Percentiles rank a stretch among this genome's conserved stretches.
Evolutionary conservation across 2,329 filamentous ascomycete species (phyloP).

Genomic region (Talaromyces pinophilus): DNA sequence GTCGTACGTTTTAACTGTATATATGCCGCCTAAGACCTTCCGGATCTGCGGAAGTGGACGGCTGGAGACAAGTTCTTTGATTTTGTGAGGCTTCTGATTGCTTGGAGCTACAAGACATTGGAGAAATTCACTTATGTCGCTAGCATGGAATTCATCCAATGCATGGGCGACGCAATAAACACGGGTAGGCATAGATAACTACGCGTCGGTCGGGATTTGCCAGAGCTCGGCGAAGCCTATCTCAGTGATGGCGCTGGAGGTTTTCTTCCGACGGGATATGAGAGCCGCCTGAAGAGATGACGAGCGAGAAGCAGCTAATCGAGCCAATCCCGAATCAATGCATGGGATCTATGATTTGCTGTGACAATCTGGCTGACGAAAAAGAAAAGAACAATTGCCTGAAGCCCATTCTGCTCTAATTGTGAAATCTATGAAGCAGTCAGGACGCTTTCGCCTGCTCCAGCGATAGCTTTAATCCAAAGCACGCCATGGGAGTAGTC

Average conservation of each 20-base stretch:
- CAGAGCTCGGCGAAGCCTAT: slow-evolving; percentile 22
- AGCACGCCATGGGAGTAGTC: slow-evolving; percentile 16
- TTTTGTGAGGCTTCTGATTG: background rate
- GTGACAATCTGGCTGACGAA: slow-evolving; percentile 28
- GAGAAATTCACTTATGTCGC: background rate
- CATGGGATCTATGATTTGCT: slow-evolving; percentile 21
- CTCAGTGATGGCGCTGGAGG: background rate
- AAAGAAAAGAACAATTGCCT: slow-evolving; percentile 19
- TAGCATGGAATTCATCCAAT: slow-evolving; percentile 14
- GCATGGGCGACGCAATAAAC: slow-evolving; percentile 11
- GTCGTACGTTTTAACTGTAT: slow-evolving; percentile 26
- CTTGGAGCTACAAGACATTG: background rate
- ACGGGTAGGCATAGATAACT: background rate
- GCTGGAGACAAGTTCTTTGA: slow-evolving; percentile 4
- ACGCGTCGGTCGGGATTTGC: background rate
- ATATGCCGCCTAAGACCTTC: background rate
- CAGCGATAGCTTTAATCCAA: slow-evolving; percentile 27
- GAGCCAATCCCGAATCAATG: slow-evolving; percentile 24
- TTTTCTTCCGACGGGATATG: background rate
- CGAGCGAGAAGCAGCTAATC: slow-evolving; percentile 8
- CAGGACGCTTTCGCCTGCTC: slow-evolving; percentile 26
- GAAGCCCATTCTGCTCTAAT: background rate
- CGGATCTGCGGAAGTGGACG: slow-evolving; percentile 1
- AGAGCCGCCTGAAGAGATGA: slow-evolving; percentile 30
- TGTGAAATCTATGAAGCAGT: slow-evolving; percentile 21